A percentile compares a stretch with the other conserved stretches of the same genome.
phyloP scores from a whole-genome alignment of 768 basidiomycete species.

The Aureoboletus auriporus region DNA sequence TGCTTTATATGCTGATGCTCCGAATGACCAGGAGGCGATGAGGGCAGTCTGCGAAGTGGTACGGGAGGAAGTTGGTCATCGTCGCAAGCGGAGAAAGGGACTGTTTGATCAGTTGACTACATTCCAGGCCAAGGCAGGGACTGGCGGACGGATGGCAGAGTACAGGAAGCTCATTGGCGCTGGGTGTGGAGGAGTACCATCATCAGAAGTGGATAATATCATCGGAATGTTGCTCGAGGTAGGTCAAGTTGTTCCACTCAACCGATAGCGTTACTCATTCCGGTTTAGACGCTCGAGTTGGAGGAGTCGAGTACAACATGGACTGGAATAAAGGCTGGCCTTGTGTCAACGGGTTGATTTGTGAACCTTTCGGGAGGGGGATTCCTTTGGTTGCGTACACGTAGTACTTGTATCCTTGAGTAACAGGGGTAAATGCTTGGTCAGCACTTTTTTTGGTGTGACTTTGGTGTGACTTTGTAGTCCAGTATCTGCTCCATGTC shows the following conservation, averaged over 20 bases:
- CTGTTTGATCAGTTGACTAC: conserved; percentile 74
- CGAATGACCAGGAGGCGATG: conserved; percentile 53
- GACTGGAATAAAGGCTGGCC: conserved; percentile 29
- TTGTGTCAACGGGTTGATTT: conserved; percentile 20
- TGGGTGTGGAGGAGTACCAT: conserved; percentile 82
- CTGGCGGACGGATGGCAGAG: conserved; percentile 82
- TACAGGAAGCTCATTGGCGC: conserved; percentile 87
- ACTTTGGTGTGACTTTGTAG: background rate
- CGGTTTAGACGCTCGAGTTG: conserved; percentile 66
- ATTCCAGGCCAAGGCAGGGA: conserved; percentile 88
- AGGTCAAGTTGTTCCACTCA: conserved; percentile 14
- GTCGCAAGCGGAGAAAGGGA: conserved; percentile 63
- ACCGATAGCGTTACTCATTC: conserved; percentile 1
- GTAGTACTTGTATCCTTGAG: too few species aligned
- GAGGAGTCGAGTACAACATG: conserved; percentile 72
- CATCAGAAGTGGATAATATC: conserved; percentile 85
- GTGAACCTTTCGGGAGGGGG: background rate
- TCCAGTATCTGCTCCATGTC: conserved; percentile 20
- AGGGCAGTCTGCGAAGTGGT: conserved; percentile 54
- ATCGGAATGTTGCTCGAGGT: conserved; percentile 85
- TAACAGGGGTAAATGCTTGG: conserved; percentile 15
- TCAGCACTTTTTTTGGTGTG: conserved; percentile 15
- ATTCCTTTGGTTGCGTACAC: too few species aligned
- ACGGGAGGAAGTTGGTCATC: conserved; percentile 60
- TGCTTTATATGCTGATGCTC: conserved; percentile 52